These are phyloP conservation scores for Lophiotrema nucula DNA, from an alignment of 495 filamentous ascomycete genomes.

Conservation along the genomic window DNA sequence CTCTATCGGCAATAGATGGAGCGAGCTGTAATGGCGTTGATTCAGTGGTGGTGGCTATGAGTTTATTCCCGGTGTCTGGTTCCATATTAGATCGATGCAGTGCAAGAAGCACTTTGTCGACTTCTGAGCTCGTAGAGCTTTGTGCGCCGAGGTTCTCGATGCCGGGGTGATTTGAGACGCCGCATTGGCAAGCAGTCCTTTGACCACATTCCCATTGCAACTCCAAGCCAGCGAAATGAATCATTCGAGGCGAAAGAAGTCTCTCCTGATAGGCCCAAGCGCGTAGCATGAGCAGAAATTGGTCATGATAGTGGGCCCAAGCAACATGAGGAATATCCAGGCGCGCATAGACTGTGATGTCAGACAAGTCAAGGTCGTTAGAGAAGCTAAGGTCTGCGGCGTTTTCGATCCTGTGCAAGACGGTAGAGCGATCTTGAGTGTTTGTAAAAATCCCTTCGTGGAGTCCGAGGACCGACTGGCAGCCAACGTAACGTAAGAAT, in stretches of 20 bases:
- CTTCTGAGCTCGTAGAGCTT: neutral
- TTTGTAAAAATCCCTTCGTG: neutral
- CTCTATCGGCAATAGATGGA: too few species aligned
- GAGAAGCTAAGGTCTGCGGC: neutral
- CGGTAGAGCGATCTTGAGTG: too few species aligned
- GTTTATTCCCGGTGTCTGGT: too few species aligned
- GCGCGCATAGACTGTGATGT: neutral
- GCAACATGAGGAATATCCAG: neutral
- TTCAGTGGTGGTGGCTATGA: too few species aligned
- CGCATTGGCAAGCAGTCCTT: neutral
- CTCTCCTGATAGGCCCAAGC: slow-evolving; percentile 5
- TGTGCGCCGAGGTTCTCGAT: too few species aligned
- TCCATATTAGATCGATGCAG: too few species aligned
- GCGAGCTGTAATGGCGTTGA: too few species aligned
- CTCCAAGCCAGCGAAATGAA: neutral
- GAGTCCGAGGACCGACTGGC: neutral
- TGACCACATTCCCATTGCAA: slow-evolving; percentile 4
- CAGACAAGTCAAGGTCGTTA: neutral
- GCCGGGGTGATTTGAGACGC: neutral
- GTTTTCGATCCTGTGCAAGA: neutral
- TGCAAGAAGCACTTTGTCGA: neutral
- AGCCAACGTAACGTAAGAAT: neutral
- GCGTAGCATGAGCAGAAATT: neutral
- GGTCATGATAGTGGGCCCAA: neutral
- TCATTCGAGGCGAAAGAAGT: neutral